Conservation (phyloP, 306 rosid species). For the Purshia tridentata region DNA sequence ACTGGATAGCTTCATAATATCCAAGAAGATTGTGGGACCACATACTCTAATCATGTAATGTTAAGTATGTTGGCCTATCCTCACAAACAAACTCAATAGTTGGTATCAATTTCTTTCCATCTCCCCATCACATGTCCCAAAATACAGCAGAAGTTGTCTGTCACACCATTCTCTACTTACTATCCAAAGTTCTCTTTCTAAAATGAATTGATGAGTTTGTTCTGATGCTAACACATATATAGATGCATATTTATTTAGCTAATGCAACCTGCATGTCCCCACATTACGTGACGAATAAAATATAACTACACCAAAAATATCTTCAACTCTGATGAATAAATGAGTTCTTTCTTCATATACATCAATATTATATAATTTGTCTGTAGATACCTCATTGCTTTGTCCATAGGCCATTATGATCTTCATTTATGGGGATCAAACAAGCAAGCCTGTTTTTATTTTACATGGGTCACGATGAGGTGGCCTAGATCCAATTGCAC, state of each 20-base stretch:
- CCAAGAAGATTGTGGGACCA: constrained; percentile 18
- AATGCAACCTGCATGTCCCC: neutral
- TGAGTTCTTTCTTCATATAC: neutral
- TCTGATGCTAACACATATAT: neutral
- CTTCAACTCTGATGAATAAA: constrained; percentile 2
- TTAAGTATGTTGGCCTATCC: neutral
- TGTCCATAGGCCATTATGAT: constrained; percentile 22
- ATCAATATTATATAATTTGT: neutral
- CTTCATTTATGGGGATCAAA: constrained; percentile 11
- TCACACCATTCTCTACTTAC: constrained; percentile 2
- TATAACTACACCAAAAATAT: neutral
- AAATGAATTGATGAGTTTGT: neutral
- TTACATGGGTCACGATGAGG: constrained; percentile 14
- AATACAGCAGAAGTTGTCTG: neutral
- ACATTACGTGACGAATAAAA: neutral
- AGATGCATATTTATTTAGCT: constrained; percentile 12
- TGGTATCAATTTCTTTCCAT: neutral
- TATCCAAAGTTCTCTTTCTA: neutral
- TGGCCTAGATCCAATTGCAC: constrained; percentile 13
- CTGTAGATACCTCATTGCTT: constrained; percentile 18
- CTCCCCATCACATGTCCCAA: constrained; percentile 8
- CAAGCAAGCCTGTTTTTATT: constrained; percentile 18
- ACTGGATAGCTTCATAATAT: constrained; percentile 6
- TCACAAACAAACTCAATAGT: neutral
- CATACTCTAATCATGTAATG: constrained; percentile 7